phyloP scores from a whole-genome alignment of 257 asterid genomes.

The Oldenlandia corymbosa region DNA sequence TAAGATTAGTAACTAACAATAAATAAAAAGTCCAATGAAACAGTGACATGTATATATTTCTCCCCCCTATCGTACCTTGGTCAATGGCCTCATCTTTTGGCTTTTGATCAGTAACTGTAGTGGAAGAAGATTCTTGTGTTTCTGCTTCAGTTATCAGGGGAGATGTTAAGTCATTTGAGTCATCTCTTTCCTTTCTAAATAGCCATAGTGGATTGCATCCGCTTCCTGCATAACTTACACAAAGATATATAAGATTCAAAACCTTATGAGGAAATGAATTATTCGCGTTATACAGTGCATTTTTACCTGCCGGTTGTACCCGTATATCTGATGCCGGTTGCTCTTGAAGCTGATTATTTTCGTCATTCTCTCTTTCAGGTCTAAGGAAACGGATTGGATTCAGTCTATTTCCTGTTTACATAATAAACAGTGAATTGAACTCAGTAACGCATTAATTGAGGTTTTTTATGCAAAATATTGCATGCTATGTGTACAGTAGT shows the following conservation, averaged over 20 bases:
- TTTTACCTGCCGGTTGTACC: conserved; percentile 6
- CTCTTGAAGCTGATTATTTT: conserved; percentile 1
- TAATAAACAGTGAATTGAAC: too few species aligned
- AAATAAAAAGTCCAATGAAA: too few species aligned
- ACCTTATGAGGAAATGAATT: background rate
- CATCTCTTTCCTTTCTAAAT: conserved; percentile 10
- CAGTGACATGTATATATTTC: too few species aligned
- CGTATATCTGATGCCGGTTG: too few species aligned
- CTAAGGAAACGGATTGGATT: conserved; percentile 36
- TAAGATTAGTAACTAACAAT: background rate
- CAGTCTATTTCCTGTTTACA: conserved; percentile 37
- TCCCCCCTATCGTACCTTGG: too few species aligned
- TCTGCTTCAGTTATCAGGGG: background rate
- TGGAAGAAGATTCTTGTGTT: conserved; percentile 4
- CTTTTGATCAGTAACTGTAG: conserved; percentile 3
- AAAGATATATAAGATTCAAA: background rate
- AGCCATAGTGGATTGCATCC: conserved; percentile 17
- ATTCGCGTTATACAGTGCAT: too few species aligned
- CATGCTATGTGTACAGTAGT: too few species aligned
- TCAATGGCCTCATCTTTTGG: background rate
- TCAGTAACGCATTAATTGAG: too few species aligned
- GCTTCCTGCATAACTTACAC: background rate
- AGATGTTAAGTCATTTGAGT: background rate
- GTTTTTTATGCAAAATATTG: too few species aligned
- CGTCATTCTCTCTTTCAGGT: conserved; percentile 8